Percentiles rank a stretch among this genome's conserved stretches.
These are phyloP conservation scores for Ustilago vetiveriae DNA, from an alignment of 1,284 basidiomycete genomes.

Conservation along the genomic window DNA sequence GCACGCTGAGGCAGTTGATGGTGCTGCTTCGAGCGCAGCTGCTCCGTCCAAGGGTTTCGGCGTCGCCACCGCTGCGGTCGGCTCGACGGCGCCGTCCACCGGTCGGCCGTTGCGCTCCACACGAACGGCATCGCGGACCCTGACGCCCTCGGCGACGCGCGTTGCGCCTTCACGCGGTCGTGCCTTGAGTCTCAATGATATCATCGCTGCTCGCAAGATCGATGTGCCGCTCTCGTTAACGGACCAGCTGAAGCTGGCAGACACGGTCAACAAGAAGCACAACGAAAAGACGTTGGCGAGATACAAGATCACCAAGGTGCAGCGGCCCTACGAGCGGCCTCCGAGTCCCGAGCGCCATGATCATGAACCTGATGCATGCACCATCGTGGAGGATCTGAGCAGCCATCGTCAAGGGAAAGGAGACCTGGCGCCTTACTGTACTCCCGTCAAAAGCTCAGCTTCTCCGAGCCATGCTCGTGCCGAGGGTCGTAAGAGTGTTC, in stretches of 20 bases:
- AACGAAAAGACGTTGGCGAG: conserved; percentile 44
- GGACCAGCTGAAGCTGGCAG: conserved; percentile 42
- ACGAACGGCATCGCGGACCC: conserved; percentile 16
- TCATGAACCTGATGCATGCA: conserved; percentile 45
- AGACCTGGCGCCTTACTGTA: conserved; percentile 33
- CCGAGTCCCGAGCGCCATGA: conserved; percentile 45
- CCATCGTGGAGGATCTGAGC: conserved; percentile 33
- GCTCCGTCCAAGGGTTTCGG: background rate
- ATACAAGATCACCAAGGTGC: conserved; percentile 47
- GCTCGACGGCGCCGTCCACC: conserved; percentile 8
- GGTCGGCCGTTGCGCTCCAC: conserved; percentile 33
- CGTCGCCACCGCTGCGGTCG: background rate
- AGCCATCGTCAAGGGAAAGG: conserved; percentile 42
- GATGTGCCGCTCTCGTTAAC: conserved; percentile 42
- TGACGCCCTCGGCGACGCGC: conserved; percentile 32
- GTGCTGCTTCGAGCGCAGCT: background rate
- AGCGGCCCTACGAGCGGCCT: conserved; percentile 41
- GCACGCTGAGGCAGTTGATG: conserved; percentile 13
- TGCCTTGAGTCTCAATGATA: conserved; percentile 43
- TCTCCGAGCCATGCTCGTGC: background rate
- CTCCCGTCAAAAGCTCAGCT: conserved; percentile 11
- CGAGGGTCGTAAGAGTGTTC: conserved; percentile 22
- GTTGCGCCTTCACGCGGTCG: conserved; percentile 35
- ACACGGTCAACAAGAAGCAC: conserved; percentile 46
- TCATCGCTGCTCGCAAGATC: conserved; percentile 43